These are phyloP conservation scores for Ammopiptanthus mongolicus DNA, from an alignment of 306 rosid genomes.

Conservation along the genomic window DNA sequence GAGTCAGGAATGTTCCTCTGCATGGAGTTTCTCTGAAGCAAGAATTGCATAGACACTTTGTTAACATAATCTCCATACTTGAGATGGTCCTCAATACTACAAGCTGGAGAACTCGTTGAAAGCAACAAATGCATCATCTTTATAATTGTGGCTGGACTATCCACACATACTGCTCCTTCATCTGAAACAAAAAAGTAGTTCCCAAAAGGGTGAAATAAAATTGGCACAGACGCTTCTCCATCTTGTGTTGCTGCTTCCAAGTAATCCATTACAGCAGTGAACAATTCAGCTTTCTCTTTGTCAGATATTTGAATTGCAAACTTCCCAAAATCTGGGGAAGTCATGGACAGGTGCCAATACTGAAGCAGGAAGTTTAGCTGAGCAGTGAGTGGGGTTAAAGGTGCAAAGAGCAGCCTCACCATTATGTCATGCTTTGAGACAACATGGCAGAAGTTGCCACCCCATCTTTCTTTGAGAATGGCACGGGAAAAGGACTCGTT, in stretches of 20 bases:
- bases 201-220: conserved; percentile 67
- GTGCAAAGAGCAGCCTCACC: conserved; percentile 79
- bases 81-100: conserved; percentile 72
- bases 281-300: conserved; percentile 38
- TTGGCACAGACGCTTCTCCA: conserved; percentile 29
- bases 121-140: conserved; percentile 74
- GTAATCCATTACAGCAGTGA: conserved; percentile 31
- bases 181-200: conserved; percentile 61
- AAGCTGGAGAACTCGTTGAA: conserved; percentile 35
- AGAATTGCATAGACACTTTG: conserved; percentile 31
- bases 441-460: conserved; percentile 70
- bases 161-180: conserved; percentile 73
- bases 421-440: conserved; percentile 75
- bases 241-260: conserved; percentile 39
- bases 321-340: conserved; percentile 31
- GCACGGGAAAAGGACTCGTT: conserved; percentile 58
- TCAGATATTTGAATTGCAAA: conserved; percentile 39
- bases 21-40: conserved; percentile 35
- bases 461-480: conserved; percentile 69
- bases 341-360: conserved; percentile 63
- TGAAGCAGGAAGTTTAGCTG: conserved; percentile 50
- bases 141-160: conserved; percentile 45
- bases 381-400: conserved; percentile 34
- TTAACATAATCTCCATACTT: conserved; percentile 65
- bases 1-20: conserved; percentile 43